Evolutionary conservation across 176 grass and related monocot species (phyloP).

Genomic region (Bromus sterilis): DNA sequence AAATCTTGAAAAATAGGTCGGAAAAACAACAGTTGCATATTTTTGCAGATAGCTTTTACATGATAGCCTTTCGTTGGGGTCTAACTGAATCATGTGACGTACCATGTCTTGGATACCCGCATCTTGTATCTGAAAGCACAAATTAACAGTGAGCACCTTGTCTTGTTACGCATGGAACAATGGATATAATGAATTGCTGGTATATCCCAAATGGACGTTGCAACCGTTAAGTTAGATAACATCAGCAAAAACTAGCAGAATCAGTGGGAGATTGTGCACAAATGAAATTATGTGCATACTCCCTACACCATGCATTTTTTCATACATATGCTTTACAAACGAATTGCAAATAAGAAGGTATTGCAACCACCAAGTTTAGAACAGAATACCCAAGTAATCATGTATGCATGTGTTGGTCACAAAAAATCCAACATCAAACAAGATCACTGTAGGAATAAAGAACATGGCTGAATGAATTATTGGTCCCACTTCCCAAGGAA

Average conservation of each 20-base stretch:
- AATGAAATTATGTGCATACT: background rate
- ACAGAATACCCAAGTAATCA: background rate
- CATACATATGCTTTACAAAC: background rate
- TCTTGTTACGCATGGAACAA: background rate
- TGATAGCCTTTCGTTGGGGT: constrained; percentile 76
- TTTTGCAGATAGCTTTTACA: constrained; percentile 84
- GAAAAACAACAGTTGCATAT: constrained; percentile 77
- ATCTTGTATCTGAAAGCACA: constrained; percentile 90
- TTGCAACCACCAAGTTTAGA: background rate
- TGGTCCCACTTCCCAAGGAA: background rate
- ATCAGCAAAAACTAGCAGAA: constrained; percentile 8
- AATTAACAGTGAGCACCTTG: background rate
- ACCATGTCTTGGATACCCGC: constrained; percentile 85
- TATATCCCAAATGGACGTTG: constrained; percentile 14
- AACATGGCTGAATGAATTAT: background rate
- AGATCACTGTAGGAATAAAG: background rate
- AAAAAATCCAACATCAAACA: background rate
- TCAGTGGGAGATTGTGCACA: background rate
- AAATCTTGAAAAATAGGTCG: constrained; percentile 85
- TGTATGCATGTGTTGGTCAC: background rate
- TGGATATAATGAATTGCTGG: background rate
- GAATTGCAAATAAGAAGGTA: background rate
- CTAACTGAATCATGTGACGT: constrained; percentile 99
- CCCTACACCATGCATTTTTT: constrained; percentile 4
- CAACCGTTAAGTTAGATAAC: background rate